phyloP scores from a whole-genome alignment of 208 protist genomes.

The Leishmania arabica region DNA sequence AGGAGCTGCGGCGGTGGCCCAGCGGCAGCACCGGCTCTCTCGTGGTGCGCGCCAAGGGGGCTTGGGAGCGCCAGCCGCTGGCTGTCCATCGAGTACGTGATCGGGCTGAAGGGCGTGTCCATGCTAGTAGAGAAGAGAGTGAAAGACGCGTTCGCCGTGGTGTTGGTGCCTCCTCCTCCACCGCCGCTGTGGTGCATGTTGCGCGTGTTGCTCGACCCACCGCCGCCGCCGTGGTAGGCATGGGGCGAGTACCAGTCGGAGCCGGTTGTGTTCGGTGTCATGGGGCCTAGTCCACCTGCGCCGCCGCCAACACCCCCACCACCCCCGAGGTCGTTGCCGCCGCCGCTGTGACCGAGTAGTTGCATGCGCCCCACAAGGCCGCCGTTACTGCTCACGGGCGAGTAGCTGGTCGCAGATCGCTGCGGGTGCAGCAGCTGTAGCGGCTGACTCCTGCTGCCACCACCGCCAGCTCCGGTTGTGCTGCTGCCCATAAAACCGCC shows the following conservation, averaged over 20 bases:
- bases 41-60: slow-evolving; percentile 12
- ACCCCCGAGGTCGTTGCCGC: slow-evolving; percentile 6
- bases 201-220: neutral
- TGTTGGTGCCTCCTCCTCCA: neutral
- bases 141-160: slow-evolving; percentile 56
- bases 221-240: slow-evolving; percentile 8
- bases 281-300: neutral
- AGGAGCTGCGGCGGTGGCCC: slow-evolving; percentile 19
- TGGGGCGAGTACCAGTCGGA: slow-evolving; percentile 26
- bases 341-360: slow-evolving; percentile 13
- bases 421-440: slow-evolving; percentile 40
- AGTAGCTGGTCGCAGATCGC: slow-evolving; percentile 20
- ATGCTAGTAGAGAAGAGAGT: slow-evolving; percentile 77
- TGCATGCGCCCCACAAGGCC: slow-evolving; percentile 16
- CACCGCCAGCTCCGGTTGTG: neutral
- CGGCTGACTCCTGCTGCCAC: neutral
- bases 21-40: slow-evolving; percentile 2
- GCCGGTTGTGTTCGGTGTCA: slow-evolving; percentile 21
- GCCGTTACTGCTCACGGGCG: slow-evolving; percentile 22
- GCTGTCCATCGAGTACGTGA: slow-evolving; percentile 83
- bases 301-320: neutral
- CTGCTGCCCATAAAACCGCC: slow-evolving; percentile 4
- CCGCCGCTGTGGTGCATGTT: neutral
- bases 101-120: slow-evolving; percentile 85
- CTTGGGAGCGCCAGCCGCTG: slow-evolving; percentile 28